phyloP scores from a whole-genome alignment of 306 rosid species.

The Geum urbanum region DNA sequence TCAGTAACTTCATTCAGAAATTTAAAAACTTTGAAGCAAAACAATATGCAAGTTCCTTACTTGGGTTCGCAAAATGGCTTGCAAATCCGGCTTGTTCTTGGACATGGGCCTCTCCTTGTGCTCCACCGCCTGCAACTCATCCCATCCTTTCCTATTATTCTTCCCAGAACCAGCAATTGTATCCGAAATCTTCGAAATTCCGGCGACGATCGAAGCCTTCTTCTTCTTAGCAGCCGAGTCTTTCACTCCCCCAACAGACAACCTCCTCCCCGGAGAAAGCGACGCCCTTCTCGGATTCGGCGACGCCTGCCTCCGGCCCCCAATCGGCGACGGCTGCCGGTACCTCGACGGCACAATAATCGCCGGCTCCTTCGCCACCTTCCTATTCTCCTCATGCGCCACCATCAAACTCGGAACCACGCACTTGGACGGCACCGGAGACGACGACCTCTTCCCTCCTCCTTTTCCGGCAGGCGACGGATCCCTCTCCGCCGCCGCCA shows the following conservation, averaged over 20 bases:
- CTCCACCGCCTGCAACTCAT: conserved; percentile 50
- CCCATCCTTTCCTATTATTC: conserved; percentile 76
- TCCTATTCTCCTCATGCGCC: conserved; percentile 76
- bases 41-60: conserved; percentile 25
- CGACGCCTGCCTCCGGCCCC: conserved; percentile 75
- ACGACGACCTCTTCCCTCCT: conserved; percentile 69
- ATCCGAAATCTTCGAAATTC: conserved; percentile 71
- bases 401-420: conserved; percentile 74
- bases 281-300: conserved; percentile 70
- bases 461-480: conserved; percentile 68
- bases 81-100: conserved; percentile 58
- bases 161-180: conserved; percentile 63
- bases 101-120: conserved; percentile 46
- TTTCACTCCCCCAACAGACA: conserved; percentile 60
- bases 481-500: conserved; percentile 42
- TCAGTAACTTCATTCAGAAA: neutral
- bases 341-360: conserved; percentile 90
- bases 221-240: conserved; percentile 71
- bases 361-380: conserved; percentile 55
- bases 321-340: conserved; percentile 76
- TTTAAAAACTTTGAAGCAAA: neutral
- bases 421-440: conserved; percentile 90
- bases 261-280: conserved; percentile 74
- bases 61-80: conserved; percentile 78
- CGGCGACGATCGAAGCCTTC: conserved; percentile 54